Evolutionary conservation across 306 rosid species (phyloP).

Genomic region (Vigna angularis): DNA sequence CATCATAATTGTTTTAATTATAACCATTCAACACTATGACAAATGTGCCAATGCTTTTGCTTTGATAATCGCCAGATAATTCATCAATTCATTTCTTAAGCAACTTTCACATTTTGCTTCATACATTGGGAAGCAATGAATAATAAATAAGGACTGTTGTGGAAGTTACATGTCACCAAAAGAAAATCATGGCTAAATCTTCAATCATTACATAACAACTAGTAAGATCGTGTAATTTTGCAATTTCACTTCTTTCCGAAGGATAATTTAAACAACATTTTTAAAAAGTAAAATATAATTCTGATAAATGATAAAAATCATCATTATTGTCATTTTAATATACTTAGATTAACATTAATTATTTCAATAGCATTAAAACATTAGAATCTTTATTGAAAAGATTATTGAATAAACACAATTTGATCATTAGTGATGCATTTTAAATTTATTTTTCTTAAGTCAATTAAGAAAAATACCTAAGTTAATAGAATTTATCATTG

Average conservation of each 20-base stretch:
- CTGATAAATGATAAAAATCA: no score
- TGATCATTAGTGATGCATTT: no score
- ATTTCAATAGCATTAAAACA: no score
- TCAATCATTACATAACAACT: slow-evolving; percentile 1
- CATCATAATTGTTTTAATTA: slow-evolving; percentile 41
- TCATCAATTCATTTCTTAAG: slow-evolving; percentile 36
- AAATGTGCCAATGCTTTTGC: slow-evolving; percentile 40
- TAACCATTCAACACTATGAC: slow-evolving; percentile 37
- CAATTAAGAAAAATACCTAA: no score
- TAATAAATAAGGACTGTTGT: not conserved
- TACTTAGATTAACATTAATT: no score
- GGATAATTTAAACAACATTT: no score
- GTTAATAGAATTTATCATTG: no score
- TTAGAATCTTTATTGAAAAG: no score
- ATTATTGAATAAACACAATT: no score
- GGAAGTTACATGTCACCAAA: slow-evolving; percentile 11
- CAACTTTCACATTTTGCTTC: slow-evolving; percentile 1
- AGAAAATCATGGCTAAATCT: slow-evolving; percentile 1
- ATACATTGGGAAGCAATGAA: not conserved
- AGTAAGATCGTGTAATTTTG: not conserved
- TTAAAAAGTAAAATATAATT: no score
- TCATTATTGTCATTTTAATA: no score
- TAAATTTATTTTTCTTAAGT: no score
- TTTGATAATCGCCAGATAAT: slow-evolving; percentile 27
- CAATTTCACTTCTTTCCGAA: not conserved